Evolutionary conservation across 2,329 filamentous ascomycete genomes (phyloP).

Genomic region (Alternaria triticimaculans): DNA sequence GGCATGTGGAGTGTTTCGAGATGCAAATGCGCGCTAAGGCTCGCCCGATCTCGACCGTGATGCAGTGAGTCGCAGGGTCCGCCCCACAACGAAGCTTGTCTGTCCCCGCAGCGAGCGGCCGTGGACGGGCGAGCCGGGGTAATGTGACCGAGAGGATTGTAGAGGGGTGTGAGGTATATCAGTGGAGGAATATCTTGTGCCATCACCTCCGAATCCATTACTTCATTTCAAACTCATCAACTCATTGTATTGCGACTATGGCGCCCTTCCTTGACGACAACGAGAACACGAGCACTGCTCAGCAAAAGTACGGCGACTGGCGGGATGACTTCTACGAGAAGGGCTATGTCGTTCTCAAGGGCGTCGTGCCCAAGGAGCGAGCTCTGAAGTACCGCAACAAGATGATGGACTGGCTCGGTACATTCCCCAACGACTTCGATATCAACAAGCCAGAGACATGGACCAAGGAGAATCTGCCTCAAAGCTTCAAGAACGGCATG

Average conservation of each 20-base stretch:
- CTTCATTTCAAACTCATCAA: background rate
- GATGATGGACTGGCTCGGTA: slow-evolving; percentile 41
- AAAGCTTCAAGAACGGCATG: slow-evolving; percentile 42
- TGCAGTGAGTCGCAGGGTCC: background rate
- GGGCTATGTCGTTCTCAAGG: slow-evolving; percentile 39
- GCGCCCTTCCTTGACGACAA: slow-evolving; percentile 8
- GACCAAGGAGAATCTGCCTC: slow-evolving; percentile 53
- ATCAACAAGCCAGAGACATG: slow-evolving; percentile 48
- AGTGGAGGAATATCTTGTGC: background rate
- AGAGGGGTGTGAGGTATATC: background rate
- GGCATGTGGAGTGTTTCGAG: slow-evolving; percentile 6
- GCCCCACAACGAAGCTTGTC: background rate
- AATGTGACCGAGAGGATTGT: background rate
- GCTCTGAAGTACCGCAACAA: slow-evolving; percentile 37
- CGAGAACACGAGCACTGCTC: background rate
- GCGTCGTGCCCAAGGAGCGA: slow-evolving; percentile 27
- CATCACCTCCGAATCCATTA: background rate
- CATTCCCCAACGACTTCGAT: slow-evolving; percentile 40
- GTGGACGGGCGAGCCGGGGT: slow-evolving; percentile 10
- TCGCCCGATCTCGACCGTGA: slow-evolving; percentile 15
- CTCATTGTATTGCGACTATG: background rate
- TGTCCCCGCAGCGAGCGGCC: slow-evolving; percentile 1
- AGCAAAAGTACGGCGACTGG: slow-evolving; percentile 33
- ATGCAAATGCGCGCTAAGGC: background rate
- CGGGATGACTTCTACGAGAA: slow-evolving; percentile 38